These are phyloP conservation scores for Gentiana dahurica DNA, from an alignment of 257 asterid genomes.

Conservation along the genomic window DNA sequence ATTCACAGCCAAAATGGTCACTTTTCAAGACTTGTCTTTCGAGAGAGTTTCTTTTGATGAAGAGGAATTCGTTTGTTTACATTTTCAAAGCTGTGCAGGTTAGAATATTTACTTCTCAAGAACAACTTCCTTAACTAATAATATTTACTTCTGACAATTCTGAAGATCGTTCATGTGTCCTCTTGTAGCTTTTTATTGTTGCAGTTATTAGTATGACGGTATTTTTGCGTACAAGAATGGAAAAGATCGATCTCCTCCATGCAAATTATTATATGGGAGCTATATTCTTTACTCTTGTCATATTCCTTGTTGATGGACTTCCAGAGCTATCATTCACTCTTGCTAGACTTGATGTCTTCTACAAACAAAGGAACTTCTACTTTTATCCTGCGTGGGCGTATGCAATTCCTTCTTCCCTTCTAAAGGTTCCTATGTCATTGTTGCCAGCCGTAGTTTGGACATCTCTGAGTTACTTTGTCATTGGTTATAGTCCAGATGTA, in stretches of 20 bases:
- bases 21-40: conserved; percentile 3
- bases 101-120: not conserved
- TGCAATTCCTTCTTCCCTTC: conserved; percentile 38
- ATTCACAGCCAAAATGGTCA: conserved; percentile 6
- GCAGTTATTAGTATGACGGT: conserved; percentile 43
- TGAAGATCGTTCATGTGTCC: not conserved
- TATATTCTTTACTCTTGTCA: conserved; percentile 23
- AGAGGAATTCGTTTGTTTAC: conserved; percentile 3
- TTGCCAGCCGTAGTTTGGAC: conserved; percentile 47
- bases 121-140: not conserved
- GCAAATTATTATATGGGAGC: conserved; percentile 48
- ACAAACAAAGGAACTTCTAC: conserved; percentile 40
- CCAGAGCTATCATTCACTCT: conserved; percentile 42
- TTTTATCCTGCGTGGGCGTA: conserved; percentile 57
- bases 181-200: conserved; percentile 12
- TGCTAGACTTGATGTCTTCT: conserved; percentile 36
- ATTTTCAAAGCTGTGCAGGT: conserved; percentile 5
- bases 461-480: conserved; percentile 36
- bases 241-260: conserved; percentile 13
- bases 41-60: conserved; percentile 8
- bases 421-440: conserved; percentile 45
- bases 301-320: conserved; percentile 35
- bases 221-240: conserved; percentile 13
- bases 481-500: conserved; percentile 40
- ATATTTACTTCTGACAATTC: too few relatives aligned